Evolutionary conservation across 805 yeast genomes (phyloP), one percentile per base, ranked within the genome.

Genomic region (Candida montana): DNA sequence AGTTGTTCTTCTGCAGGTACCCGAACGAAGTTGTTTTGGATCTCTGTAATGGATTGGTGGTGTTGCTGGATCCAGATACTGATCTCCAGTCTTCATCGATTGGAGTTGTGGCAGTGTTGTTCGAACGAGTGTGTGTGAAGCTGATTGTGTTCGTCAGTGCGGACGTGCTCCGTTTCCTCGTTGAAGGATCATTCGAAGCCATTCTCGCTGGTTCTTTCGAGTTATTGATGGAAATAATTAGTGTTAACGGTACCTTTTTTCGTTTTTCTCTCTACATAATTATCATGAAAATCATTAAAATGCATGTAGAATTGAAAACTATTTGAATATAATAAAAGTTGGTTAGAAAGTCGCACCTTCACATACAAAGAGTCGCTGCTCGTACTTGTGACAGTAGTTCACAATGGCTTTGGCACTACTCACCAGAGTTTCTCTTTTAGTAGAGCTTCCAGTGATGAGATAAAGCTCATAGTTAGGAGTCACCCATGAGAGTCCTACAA

Each of bases 351-450:
- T 69, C 0, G 84, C 86, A 2, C 93, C 93, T n/a, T 79, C 81
- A 18, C 78, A 75, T 10, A 83, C 77, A 57, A 87, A 88, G 28
- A 88, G 58, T 31, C 93, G 65, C 40, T 77, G 78, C 47, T 83
- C 83, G 50, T 85, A 75, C 47, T 71, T 77, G 46, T 75, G 71
- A 51, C 95, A 81, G 96, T 96, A 90, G 37, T 70, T 69, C 8
- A 84, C 78, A 12, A 88, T 76, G 17, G 70, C 68, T 39, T 78
- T 70, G 31, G 89, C 81, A 46, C 86, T 78, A 17, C 65, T 65
- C 13, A 83, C 72, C 44, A 89, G 62, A 0, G 73, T 68, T 31
- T 75, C 75, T 33, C 80, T 77, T 33, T 74, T 71, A 15, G 78
- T 71, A 8, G 67, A 55, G 1, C 79, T 75, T n/a, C 82, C 81